Evolutionary conservation across 2,329 filamentous ascomycete species (phyloP).

Genomic region (Leptographium procerum): DNA sequence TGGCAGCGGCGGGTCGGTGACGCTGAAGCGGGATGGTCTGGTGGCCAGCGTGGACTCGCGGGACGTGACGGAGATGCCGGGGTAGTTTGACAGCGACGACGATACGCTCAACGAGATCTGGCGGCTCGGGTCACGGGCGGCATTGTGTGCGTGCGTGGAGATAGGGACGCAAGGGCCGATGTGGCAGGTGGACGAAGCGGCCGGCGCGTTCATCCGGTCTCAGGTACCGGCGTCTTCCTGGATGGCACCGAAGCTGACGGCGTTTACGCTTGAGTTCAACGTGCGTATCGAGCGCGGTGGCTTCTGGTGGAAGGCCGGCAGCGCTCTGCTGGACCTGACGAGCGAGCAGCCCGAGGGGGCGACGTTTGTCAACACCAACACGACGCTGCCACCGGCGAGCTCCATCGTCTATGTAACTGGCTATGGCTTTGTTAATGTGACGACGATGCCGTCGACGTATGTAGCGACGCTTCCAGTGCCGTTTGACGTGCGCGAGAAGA

Average conservation of each 20-base stretch:
- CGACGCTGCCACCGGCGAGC: background rate
- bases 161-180: background rate
- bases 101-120: background rate
- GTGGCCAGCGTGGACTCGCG: background rate
- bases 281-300: background rate
- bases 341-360: background rate
- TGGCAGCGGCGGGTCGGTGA: background rate
- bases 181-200: background rate
- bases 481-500: slow-evolving; percentile 18
- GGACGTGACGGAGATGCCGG: background rate
- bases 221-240: background rate
- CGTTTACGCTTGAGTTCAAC: background rate
- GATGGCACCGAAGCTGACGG: background rate
- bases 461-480: slow-evolving; percentile 14
- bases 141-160: background rate
- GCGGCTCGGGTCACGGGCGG: background rate
- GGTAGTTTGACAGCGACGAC: background rate
- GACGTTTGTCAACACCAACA: background rate
- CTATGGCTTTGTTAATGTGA: background rate
- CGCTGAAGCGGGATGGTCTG: background rate
- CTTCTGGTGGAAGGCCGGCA: background rate
- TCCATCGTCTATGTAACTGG: background rate
- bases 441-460: background rate
- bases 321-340: background rate
- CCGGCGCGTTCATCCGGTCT: background rate